A percentile compares a stretch with the other conserved stretches of the same genome.
These are phyloP conservation scores for Colletotrichum tamarilloi DNA, from an alignment of 2,329 filamentous ascomycete genomes.

Conservation along the genomic window DNA sequence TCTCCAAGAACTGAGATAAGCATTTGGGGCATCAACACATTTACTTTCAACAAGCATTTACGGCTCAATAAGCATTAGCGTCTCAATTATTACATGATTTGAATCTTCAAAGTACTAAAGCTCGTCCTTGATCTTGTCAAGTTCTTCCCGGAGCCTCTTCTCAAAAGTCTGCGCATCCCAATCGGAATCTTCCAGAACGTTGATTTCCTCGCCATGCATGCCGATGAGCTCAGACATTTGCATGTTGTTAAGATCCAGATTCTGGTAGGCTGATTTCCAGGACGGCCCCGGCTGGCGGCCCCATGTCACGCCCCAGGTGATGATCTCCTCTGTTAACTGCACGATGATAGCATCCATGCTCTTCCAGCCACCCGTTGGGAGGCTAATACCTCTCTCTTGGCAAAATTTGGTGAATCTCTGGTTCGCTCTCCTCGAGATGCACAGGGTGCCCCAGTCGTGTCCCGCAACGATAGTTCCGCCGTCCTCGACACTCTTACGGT, in stretches of 20 bases:
- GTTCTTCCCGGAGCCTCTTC: neutral
- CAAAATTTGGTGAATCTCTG: neutral
- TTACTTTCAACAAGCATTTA: neutral
- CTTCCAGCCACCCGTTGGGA: neutral
- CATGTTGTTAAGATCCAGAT: neutral
- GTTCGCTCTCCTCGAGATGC: neutral
- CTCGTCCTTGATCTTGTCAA: neutral
- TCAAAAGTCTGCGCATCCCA: neutral
- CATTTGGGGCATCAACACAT: neutral
- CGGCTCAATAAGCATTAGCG: neutral
- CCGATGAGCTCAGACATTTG: neutral
- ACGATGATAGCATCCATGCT: neutral
- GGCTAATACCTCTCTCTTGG: neutral
- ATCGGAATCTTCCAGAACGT: neutral
- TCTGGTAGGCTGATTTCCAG: neutral
- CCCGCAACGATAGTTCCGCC: neutral
- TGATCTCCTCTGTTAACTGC: neutral
- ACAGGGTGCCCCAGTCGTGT: neutral
- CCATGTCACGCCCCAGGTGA: neutral
- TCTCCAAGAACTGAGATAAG: neutral
- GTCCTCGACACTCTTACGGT: slow-evolving; percentile 5
- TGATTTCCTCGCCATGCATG: neutral
- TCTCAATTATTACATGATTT: neutral
- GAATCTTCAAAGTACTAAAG: neutral
- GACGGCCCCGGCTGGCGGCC: neutral